Conservation (phyloP, 2,329 filamentous ascomycete genomes). For the Paraconiothyrium sp. region DNA sequence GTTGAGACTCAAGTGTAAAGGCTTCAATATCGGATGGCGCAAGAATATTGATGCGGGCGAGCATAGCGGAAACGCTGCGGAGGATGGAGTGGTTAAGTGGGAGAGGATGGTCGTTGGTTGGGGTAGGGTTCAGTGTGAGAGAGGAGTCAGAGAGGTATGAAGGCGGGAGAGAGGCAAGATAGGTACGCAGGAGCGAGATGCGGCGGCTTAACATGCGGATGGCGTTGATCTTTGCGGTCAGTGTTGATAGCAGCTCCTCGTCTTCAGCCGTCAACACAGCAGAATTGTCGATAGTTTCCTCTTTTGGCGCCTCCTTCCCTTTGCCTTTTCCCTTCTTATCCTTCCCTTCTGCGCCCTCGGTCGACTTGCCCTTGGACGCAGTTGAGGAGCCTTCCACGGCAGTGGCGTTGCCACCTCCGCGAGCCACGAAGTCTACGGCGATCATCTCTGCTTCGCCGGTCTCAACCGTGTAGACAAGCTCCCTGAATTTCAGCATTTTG, state of each 20-base stretch:
- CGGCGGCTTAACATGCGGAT: slow-evolving; percentile 85
- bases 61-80: slow-evolving; percentile 85
- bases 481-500: slow-evolving; percentile 74
- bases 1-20: slow-evolving; percentile 75
- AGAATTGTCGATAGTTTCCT: slow-evolving; percentile 44
- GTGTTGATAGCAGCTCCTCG: slow-evolving; percentile 71
- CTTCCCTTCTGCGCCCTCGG: slow-evolving; percentile 55
- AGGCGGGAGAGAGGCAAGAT: slow-evolving; percentile 76
- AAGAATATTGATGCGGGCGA: slow-evolving; percentile 83
- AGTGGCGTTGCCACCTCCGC: slow-evolving; percentile 82
- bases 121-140: slow-evolving; percentile 43
- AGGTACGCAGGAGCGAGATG: slow-evolving; percentile 67
- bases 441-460: slow-evolving; percentile 98
- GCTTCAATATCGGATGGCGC: slow-evolving; percentile 72
- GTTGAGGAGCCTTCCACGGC: slow-evolving; percentile 55
- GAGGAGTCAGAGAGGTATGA: slow-evolving; percentile 66
- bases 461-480: slow-evolving; percentile 87
- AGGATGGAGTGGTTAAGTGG: slow-evolving; percentile 74
- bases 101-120: slow-evolving; percentile 39
- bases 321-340: slow-evolving; percentile 63
- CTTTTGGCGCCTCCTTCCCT: slow-evolving; percentile 54
- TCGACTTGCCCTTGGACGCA: slow-evolving; percentile 22
- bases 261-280: slow-evolving; percentile 65
- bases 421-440: slow-evolving; percentile 90
- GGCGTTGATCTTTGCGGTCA: slow-evolving; percentile 90